A percentile compares a stretch with the other conserved stretches of the same genome.
Evolutionary conservation across 768 basidiomycete genomes (phyloP).

Genomic region (Xerocomellus chrysenteron): DNA sequence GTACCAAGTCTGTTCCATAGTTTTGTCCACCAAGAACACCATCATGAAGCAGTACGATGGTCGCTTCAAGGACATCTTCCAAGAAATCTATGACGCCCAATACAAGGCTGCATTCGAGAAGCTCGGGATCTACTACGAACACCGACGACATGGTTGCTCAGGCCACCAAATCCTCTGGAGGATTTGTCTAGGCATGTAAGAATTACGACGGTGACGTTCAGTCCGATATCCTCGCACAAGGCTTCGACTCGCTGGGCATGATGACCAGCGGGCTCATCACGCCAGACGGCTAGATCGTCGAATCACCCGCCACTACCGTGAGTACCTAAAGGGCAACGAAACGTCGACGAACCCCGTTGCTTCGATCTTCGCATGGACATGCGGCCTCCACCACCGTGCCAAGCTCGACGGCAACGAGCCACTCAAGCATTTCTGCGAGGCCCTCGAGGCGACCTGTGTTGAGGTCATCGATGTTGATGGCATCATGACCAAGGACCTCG

Average conservation of each 20-base stretch:
- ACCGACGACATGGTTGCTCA: constrained; percentile 99
- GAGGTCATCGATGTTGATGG: constrained; percentile 90
- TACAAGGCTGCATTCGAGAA: constrained; percentile 74
- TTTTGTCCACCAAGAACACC: constrained; percentile 99
- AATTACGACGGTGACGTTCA: constrained; percentile 87
- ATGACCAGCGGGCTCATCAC: constrained; percentile 97
- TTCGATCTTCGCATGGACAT: constrained; percentile 98
- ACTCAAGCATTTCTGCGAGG: constrained; percentile 69
- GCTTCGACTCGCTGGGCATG: constrained; percentile 95
- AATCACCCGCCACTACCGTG: constrained; percentile 96
- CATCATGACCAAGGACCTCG: constrained; percentile 97
- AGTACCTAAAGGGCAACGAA: constrained; percentile 96
- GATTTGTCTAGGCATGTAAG: constrained; percentile 77
- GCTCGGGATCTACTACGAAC: constrained; percentile 85
- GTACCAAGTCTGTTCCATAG: constrained; percentile 32
- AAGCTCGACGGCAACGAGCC: constrained; percentile 84
- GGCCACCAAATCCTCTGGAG: constrained; percentile 93
- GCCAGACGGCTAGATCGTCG: constrained; percentile 89
- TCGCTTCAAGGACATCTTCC: constrained; percentile 99
- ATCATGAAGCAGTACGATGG: constrained; percentile 98
- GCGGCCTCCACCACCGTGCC: constrained; percentile 89
- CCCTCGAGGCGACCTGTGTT: constrained; percentile 84
- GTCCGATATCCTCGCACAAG: constrained; percentile 95
- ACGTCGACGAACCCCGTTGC: constrained; percentile 99
- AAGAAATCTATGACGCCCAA: constrained; percentile 85